phyloP scores from a whole-genome alignment of 345 rosid species.

The Ceriops zippeliana region DNA sequence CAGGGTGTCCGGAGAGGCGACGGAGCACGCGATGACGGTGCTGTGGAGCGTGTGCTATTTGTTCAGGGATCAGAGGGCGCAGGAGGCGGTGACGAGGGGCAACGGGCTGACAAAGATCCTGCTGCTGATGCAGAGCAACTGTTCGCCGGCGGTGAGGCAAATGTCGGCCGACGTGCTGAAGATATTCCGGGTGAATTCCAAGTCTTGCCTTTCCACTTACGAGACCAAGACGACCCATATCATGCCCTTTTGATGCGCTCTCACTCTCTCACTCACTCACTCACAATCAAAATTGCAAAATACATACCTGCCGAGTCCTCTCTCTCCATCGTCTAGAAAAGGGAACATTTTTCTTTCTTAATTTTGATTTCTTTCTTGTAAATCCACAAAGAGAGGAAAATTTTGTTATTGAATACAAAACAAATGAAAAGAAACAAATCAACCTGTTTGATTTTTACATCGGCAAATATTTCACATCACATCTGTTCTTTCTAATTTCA shows the following conservation, averaged over 20 bases:
- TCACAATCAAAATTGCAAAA: not conserved
- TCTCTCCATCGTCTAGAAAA: too few relatives aligned
- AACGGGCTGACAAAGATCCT: constrained; percentile 71
- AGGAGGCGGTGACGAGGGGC: constrained; percentile 56
- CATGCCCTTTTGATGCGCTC: constrained; percentile 63
- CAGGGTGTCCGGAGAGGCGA: constrained; percentile 66
- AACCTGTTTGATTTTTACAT: constrained; percentile 18
- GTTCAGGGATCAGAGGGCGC: constrained; percentile 55
- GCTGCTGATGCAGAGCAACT: constrained; percentile 82
- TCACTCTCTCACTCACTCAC: not conserved
- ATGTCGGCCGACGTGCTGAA: constrained; percentile 73
- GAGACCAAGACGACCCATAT: constrained; percentile 91
- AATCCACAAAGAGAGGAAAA: constrained; percentile 30
- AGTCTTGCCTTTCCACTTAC: constrained; percentile 57
- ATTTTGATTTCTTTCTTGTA: constrained; percentile 21
- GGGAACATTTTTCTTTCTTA: too few relatives aligned
- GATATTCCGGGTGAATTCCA: constrained; percentile 50
- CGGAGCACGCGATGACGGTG: constrained; percentile 81
- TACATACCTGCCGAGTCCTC: not conserved
- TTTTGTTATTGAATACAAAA: constrained; percentile 43
- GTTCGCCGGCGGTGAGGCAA: constrained; percentile 61
- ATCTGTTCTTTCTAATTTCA: not conserved
- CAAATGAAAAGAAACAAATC: constrained; percentile 6
- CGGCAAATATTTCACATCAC: not conserved
- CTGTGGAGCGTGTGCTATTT: constrained; percentile 74